Evolutionary conservation across 208 protist genomes (phyloP).

Genomic region (Acanthamoeba comandoni): DNA sequence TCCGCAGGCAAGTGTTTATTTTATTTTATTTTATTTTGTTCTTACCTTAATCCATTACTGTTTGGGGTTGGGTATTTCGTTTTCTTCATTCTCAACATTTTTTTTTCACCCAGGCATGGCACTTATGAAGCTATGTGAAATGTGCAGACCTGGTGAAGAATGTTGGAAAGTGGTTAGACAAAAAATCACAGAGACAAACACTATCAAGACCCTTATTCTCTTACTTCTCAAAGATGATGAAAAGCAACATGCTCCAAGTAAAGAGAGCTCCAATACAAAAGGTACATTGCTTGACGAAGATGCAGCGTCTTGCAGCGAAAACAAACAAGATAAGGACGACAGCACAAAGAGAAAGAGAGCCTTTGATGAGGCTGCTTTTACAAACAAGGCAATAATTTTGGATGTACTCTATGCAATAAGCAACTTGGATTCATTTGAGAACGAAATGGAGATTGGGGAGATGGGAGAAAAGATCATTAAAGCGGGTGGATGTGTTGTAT

Average conservation of each 20-base stretch:
- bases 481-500: conserved; percentile 59
- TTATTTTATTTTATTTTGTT: neutral
- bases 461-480: conserved; percentile 61
- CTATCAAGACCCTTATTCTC: conserved; percentile 60
- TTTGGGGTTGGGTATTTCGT: neutral
- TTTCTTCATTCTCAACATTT: neutral
- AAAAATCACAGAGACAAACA: conserved; percentile 39
- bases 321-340: neutral
- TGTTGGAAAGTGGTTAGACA: conserved; percentile 34
- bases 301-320: neutral
- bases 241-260: neutral
- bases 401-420: conserved; percentile 68
- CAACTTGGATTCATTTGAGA: conserved; percentile 67
- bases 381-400: conserved; percentile 67
- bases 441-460: conserved; percentile 47
- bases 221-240: conserved; percentile 67
- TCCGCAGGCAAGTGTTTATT: conserved; percentile 1
- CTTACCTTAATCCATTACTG: neutral
- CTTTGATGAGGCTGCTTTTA: conserved; percentile 52
- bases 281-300: neutral
- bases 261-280: too few species aligned
- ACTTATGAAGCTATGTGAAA: conserved; percentile 72
- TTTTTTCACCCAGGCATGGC: conserved; percentile 44
- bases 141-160: conserved; percentile 52
- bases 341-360: conserved; percentile 15